Evolutionary conservation across 768 basidiomycete genomes (phyloP), one percentile per base, ranked within the genome.

Genomic region (Porpolomopsis calyptriformis): DNA sequence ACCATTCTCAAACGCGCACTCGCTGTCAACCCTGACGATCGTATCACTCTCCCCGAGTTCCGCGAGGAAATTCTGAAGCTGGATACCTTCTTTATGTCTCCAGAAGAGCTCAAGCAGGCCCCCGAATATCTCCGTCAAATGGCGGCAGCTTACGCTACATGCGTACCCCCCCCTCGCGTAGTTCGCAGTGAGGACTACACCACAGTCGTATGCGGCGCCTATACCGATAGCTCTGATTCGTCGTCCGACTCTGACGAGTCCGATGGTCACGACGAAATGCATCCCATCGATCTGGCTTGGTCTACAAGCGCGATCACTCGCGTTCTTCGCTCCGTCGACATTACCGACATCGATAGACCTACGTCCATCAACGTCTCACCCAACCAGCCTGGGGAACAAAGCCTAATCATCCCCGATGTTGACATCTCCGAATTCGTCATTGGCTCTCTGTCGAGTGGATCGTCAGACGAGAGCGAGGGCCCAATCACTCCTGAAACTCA

Each of bases 1-100:
- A 55, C 58, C 1, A 72, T 91, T 54, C 68, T 93, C 55, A 80
- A 80, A 56, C 70, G 71, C 46, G 77, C 88, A 49, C 90, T 92
- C 65, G 62, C 68, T n/a, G 61, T 80, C 43, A 76, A 85, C 56
- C 80, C 85, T 3, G 48, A 63, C 2, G 54, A 60, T 20, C 80
- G 88, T 24, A 78, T 83, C 43, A 66, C 76, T n/a, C 65, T 93
- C 34, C 60, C 67, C 4, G 73, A 79, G 4, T 68, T 92, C 4
- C 73, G 82, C 22, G 51, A 60, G 41, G 72, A 72, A 44, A 69
- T 93, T 53, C 52, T 73, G 16, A 59, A 61, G 7, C 63, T 84
- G 24, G 70, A 76, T 25, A 72, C 74, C 3, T 82, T 89, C 67
- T 82, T 76, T 57, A 67, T 76, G 66, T 64, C 67, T 22, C 69